Percentiles rank a stretch among this genome's conserved stretches.
phyloP scores from a whole-genome alignment of 2,329 filamentous ascomycete species.

The Trichoderma pleuroti region DNA sequence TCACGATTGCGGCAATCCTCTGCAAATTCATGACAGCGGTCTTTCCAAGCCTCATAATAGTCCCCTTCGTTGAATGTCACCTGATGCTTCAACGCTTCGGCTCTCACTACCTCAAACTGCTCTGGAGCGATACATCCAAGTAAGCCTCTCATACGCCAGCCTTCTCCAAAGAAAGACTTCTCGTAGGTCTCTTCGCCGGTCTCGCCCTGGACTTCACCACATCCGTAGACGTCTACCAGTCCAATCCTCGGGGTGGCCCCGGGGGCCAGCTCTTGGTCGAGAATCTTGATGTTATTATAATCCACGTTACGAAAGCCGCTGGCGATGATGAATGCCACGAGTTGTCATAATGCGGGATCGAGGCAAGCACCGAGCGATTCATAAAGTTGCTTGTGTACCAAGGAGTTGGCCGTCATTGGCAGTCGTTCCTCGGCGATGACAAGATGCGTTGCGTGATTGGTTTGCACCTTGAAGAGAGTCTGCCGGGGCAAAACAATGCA shows the following conservation, averaged over 20 bases:
- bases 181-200: background rate
- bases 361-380: background rate
- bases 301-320: too few relatives aligned
- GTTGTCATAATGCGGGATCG: background rate
- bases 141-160: accelerated
- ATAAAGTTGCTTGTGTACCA: background rate
- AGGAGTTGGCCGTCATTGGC: background rate
- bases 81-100: background rate
- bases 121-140: background rate
- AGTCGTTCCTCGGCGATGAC: background rate
- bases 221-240: accelerated
- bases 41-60: background rate
- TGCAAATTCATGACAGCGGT: background rate
- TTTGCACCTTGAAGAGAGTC: too few relatives aligned
- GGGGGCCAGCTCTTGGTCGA: too few relatives aligned
- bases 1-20: background rate
- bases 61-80: accelerated
- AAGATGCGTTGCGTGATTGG: accelerated
- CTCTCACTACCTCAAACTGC: accelerated
- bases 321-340: too few relatives aligned
- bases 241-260: background rate
- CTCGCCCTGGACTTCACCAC: background rate
- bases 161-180: background rate
- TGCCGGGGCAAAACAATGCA: background rate
- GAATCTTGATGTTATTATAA: too few relatives aligned